These are phyloP conservation scores for Davidsoniella neocaledoniae DNA, from an alignment of 2,329 filamentous ascomycete species.

Conservation along the genomic window DNA sequence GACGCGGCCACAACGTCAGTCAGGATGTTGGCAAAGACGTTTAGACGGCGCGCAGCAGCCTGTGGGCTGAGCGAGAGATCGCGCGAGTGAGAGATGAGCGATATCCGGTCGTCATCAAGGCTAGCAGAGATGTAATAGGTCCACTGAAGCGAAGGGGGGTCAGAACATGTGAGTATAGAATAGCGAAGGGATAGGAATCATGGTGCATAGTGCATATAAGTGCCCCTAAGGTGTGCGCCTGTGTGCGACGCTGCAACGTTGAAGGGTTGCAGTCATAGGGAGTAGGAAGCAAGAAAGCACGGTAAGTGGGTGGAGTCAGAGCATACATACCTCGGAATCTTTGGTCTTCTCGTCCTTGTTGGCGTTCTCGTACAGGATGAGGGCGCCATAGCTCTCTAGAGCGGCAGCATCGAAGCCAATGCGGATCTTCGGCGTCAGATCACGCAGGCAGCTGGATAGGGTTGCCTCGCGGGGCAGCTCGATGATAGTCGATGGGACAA, in stretches of 20 bases:
- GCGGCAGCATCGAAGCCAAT: neutral
- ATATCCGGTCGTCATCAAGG: conserved; percentile 11
- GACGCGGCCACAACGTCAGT: conserved; percentile 11
- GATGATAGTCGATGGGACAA: conserved; percentile 9
- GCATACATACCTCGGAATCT: conserved; percentile 7
- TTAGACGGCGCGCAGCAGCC: conserved; percentile 13
- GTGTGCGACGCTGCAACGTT: too few relatives aligned
- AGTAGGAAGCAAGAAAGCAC: too few relatives aligned
- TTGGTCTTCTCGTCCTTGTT: conserved; percentile 5
- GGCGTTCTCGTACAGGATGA: conserved; percentile 10
- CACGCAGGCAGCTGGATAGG: neutral
- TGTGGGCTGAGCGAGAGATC: conserved; percentile 13
- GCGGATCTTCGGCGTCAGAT: neutral
- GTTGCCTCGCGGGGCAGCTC: conserved; percentile 5
- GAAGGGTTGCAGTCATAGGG: too few relatives aligned
- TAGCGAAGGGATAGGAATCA: too few relatives aligned
- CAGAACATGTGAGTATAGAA: neutral
- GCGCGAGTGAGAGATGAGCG: conserved; percentile 14
- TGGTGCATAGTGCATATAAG: too few relatives aligned
- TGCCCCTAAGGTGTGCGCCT: too few relatives aligned
- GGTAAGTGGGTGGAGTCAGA: neutral
- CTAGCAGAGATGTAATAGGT: conserved; percentile 15
- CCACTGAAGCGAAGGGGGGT: conserved; percentile 11
- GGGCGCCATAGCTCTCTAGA: neutral
- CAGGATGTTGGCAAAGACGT: conserved; percentile 15